Evolutionary conservation across 2,329 filamentous ascomycete species (phyloP).

Genomic region (Sporothrix humicola): DNA sequence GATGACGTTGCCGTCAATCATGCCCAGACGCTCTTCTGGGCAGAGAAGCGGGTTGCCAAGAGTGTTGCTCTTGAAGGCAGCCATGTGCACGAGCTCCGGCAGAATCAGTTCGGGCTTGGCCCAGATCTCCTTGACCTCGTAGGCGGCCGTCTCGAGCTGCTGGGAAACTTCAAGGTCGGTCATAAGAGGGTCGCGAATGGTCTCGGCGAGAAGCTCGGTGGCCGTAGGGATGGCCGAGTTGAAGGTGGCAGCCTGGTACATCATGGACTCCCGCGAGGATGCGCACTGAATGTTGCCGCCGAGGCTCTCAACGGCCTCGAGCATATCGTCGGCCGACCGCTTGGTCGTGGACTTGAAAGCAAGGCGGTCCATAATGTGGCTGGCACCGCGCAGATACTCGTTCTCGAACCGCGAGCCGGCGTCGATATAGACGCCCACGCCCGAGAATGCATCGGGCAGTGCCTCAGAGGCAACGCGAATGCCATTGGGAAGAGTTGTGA

Average conservation of each 20-base stretch:
- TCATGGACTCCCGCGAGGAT: slow-evolving; percentile 91
- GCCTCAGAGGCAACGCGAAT: slow-evolving; percentile 94
- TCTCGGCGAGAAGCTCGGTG: slow-evolving; percentile 86
- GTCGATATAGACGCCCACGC: slow-evolving; percentile 94
- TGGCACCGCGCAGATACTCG: slow-evolving; percentile 80
- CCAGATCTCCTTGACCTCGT: slow-evolving; percentile 98
- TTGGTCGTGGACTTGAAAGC: slow-evolving; percentile 88
- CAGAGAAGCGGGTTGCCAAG: slow-evolving; percentile 92
- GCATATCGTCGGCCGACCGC: slow-evolving; percentile 79
- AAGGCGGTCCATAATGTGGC: slow-evolving; percentile 93
- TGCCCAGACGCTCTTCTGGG: slow-evolving; percentile 77
- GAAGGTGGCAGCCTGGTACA: slow-evolving; percentile 99
- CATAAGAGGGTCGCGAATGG: slow-evolving; percentile 83
- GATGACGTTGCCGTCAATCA: slow-evolving; percentile 76
- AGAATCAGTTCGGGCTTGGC: slow-evolving; percentile 94
- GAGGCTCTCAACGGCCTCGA: slow-evolving; percentile 83
- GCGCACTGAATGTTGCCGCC: slow-evolving; percentile 98
- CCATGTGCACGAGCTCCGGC: slow-evolving; percentile 92
- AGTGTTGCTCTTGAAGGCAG: slow-evolving; percentile 94
- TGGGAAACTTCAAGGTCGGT: slow-evolving; percentile 85
- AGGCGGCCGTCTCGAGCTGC: slow-evolving; percentile 89
- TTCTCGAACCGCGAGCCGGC: slow-evolving; percentile 95
- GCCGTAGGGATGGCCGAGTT: slow-evolving; percentile 87
- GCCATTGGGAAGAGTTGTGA: slow-evolving; percentile 90
- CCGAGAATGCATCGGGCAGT: slow-evolving; percentile 90